phyloP scores from a whole-genome alignment of 768 basidiomycete species.

The Suillus hirtellus region DNA sequence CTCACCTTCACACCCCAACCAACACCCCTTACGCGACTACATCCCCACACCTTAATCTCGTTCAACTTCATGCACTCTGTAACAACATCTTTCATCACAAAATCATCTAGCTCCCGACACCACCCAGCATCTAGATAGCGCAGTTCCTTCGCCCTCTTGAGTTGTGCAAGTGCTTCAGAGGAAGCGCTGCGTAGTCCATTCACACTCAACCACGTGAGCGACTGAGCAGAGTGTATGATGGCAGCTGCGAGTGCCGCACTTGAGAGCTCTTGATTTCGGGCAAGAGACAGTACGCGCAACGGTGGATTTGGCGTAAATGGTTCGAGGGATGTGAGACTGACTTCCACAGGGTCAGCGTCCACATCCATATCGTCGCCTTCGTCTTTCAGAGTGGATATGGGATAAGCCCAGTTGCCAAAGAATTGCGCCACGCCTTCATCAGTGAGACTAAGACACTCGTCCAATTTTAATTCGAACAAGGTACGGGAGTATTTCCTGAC shows the following conservation, averaged over 20 bases:
- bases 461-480: constrained; percentile 56
- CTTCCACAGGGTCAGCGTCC: constrained; percentile 11
- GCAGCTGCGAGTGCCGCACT: constrained; percentile 58
- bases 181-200: constrained; percentile 74
- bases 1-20: constrained; percentile 49
- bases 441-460: constrained; percentile 60
- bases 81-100: constrained; percentile 70
- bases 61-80: constrained; percentile 42
- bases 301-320: constrained; percentile 40
- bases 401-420: constrained; percentile 55
- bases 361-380: constrained; percentile 26
- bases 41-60: constrained; percentile 56
- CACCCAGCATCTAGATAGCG: constrained; percentile 77
- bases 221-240: constrained; percentile 64
- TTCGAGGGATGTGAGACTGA: background rate
- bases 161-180: constrained; percentile 44
- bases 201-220: constrained; percentile 63
- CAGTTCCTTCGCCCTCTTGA: constrained; percentile 42
- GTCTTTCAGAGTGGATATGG: background rate
- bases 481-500: constrained; percentile 47
- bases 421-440: constrained; percentile 70
- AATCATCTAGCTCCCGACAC: constrained; percentile 83
- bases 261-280: constrained; percentile 59
- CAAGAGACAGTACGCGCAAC: constrained; percentile 55
- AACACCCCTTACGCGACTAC: constrained; percentile 46